Conservation (phyloP, 768 basidiomycete species). For the Auriculariales sp. region DNA sequence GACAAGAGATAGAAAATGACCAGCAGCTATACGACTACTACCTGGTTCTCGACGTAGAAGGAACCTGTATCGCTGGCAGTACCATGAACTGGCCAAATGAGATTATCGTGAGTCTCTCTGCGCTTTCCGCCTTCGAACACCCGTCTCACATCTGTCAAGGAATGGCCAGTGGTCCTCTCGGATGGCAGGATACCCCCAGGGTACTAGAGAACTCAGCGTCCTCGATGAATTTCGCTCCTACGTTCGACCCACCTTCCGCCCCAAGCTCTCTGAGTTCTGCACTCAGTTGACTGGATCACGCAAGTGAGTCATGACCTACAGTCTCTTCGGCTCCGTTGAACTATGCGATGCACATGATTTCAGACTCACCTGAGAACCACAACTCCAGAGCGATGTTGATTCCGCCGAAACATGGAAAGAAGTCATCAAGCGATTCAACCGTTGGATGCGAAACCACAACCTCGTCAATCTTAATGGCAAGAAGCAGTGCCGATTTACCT, state of each 20-base stretch:
- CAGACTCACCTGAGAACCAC: neutral
- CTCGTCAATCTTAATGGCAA: conserved; percentile 45
- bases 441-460: conserved; percentile 56
- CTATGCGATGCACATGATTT: conserved; percentile 1
- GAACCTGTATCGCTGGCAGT: conserved; percentile 56
- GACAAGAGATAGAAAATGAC: too few species aligned
- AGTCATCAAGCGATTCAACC: conserved; percentile 45
- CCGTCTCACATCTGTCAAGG: conserved; percentile 31
- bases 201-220: conserved; percentile 39
- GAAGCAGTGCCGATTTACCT: conserved; percentile 51
- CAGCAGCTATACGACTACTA: conserved; percentile 61
- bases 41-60: conserved; percentile 83
- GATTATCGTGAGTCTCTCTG: conserved; percentile 59
- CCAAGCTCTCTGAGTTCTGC: conserved; percentile 71
- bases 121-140: neutral
- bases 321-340: conserved; percentile 5
- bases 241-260: conserved; percentile 77
- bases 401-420: conserved; percentile 58
- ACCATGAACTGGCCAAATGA: conserved; percentile 84
- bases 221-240: conserved; percentile 78
- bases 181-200: conserved; percentile 60
- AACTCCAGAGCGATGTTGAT: conserved; percentile 64
- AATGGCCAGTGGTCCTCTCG: conserved; percentile 87
- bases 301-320: conserved; percentile 79
- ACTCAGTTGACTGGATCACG: conserved; percentile 79